These are phyloP conservation scores for Mycena indigotica DNA, from an alignment of 768 basidiomycete genomes.

Conservation along the genomic window DNA sequence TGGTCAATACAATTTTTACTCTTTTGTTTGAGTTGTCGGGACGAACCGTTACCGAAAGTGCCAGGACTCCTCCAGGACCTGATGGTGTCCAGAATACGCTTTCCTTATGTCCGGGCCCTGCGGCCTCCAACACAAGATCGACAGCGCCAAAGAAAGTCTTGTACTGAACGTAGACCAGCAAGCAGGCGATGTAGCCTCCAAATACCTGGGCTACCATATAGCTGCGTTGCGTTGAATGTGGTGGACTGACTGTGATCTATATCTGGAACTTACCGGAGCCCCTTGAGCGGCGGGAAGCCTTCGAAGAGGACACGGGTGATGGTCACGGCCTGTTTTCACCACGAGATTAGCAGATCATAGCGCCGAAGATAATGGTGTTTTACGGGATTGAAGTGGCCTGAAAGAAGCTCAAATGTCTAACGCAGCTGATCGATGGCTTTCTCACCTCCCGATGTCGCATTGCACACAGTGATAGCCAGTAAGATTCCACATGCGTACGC, in stretches of 20 bases:
- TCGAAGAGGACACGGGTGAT: not conserved
- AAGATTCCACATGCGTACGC: conserved; percentile 45
- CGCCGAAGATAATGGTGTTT: not conserved
- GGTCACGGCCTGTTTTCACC: conserved; percentile 1
- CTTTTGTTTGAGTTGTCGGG: not conserved
- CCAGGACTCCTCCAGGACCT: conserved; percentile 30
- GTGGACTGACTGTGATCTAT: not conserved
- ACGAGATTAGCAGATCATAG: conserved; percentile 31
- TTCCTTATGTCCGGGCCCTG: not conserved
- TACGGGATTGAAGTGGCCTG: conserved; percentile 46
- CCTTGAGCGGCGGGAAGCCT: conserved; percentile 7
- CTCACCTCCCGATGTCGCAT: conserved; percentile 4
- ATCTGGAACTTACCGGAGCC: not conserved
- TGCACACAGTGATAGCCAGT: conserved; percentile 37
- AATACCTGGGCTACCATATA: conserved; percentile 50
- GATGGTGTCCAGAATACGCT: not conserved
- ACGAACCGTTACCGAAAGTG: conserved; percentile 6
- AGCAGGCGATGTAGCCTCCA: conserved; percentile 49
- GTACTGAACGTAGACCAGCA: conserved; percentile 49
- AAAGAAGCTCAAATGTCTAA: too few species aligned
- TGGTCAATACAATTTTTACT: conserved; percentile 20
- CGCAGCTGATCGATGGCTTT: too few species aligned
- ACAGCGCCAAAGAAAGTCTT: conserved; percentile 39
- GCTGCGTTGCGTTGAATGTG: conserved; percentile 33
- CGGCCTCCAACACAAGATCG: not conserved